Base-by-base conservation (phyloP, 78 protist species). In the Capsaspora owczarzaki region DNA sequence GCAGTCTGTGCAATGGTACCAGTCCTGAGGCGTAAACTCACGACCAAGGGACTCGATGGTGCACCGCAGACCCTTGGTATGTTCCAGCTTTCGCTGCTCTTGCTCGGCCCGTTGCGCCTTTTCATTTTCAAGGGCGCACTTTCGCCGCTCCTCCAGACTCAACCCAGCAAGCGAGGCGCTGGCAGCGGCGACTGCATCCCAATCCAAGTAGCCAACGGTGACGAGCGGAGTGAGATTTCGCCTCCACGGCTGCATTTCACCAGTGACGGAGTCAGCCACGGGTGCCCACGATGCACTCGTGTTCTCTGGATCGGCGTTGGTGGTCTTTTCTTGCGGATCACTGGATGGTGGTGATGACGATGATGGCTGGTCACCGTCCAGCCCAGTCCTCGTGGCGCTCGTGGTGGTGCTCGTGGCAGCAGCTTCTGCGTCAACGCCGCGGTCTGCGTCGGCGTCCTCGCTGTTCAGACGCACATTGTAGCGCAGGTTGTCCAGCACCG, bases 401-500 rank as follows among this genome's bases (percentile, higher is more conserved):
- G n/a, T 56, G n/a, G n/a, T n/a, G n/a, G n/a, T n/a, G n/a, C n/a
- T n/a, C 33, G 10, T 76, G 35, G 63, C 80, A 10, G 35, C 72
- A 6, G 12, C 43, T 19, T 27, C 74, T 14, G 1, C 47, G 61
- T 33, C 27, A 25, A 49, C 49, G 51, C 49, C 81, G 61, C 35
- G 20, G 38, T 35, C 20, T 6, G 40, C 43, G 43, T 61, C 81
- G 2, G 40, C 37, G 66, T 77, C 53, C 43, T 19, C 43, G 38
- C 53, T 20, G 72, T 89, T 89, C 51, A 89, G 40, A 40, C 61
- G 76, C 14, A 89, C 78, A 53, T 89, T 89, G 82, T 89, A 89
- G 31, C 80, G 61, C 22, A 89, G 42, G 74, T 89, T 89, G 44
- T 84, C 90, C 49, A 86, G 44, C 46, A 89, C 49, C 82, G 70